phyloP scores from a whole-genome alignment of 805 yeast species.

The Candida coquimbonensis region DNA sequence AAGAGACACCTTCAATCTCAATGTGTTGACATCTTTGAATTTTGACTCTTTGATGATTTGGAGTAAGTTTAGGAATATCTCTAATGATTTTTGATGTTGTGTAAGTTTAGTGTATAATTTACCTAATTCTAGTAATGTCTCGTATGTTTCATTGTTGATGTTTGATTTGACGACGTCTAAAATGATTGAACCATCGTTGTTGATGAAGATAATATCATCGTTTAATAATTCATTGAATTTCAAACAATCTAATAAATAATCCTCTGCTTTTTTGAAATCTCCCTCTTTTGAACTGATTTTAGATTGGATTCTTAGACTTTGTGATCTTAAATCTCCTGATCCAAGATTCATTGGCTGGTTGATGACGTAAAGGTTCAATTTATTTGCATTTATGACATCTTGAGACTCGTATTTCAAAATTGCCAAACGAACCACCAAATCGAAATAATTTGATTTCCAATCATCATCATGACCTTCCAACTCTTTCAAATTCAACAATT shows the following conservation, averaged over 20 bases:
- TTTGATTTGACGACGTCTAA: constrained; percentile 8
- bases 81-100: constrained; percentile 22
- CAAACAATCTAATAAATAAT: constrained; percentile 24
- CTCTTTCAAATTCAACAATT: constrained; percentile 18
- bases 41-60: constrained; percentile 7
- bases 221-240: constrained; percentile 19
- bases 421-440: constrained; percentile 34
- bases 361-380: constrained; percentile 24
- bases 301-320: constrained; percentile 31
- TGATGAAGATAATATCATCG: constrained; percentile 12
- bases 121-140: constrained; percentile 22
- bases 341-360: constrained; percentile 26
- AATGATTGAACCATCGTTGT: constrained; percentile 13
- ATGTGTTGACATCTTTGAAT: background rate
- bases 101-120: constrained; percentile 15
- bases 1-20: background rate
- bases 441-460: constrained; percentile 29
- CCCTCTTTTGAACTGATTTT: constrained; percentile 21
- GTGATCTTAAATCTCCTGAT: constrained; percentile 13
- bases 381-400: constrained; percentile 20
- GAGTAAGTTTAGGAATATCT: constrained; percentile 28
- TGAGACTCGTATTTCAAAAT: constrained; percentile 25
- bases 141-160: constrained; percentile 17
- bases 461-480: constrained; percentile 22
- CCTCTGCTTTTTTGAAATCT: constrained; percentile 20